Percentiles rank a stretch among this genome's conserved stretches.
These are phyloP conservation scores for Podospora conica DNA, from an alignment of 495 filamentous ascomycete species.

Conservation along the genomic window DNA sequence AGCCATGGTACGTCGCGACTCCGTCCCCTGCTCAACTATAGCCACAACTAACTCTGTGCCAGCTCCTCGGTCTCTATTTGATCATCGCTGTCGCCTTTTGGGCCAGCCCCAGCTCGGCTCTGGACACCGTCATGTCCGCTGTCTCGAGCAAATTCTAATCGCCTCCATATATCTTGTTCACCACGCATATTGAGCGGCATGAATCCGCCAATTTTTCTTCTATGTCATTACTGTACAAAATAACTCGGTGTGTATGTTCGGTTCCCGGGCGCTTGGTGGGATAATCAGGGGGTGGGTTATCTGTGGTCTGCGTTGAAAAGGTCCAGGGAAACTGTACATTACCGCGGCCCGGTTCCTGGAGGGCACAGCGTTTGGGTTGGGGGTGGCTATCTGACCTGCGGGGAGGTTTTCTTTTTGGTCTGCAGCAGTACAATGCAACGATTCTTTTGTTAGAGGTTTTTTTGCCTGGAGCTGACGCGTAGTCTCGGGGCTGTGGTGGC, in stretches of 20 bases:
- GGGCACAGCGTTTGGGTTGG: not conserved
- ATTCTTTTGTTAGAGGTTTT: not conserved
- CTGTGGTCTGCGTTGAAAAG: not conserved
- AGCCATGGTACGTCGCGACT: conserved; percentile 61
- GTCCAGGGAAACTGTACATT: not conserved
- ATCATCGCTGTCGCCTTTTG: conserved; percentile 89
- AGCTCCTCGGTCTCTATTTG: conserved; percentile 56
- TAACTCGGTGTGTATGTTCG: not conserved
- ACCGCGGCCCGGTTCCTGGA: not conserved
- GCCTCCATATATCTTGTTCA: not conserved
- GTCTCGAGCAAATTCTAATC: not conserved
- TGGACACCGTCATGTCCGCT: conserved; percentile 14
- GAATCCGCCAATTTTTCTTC: not conserved
- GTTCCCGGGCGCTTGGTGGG: not conserved
- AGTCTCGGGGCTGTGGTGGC: too few relatives aligned
- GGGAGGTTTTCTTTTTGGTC: not conserved
- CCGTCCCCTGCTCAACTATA: not conserved
- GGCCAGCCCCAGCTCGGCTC: conserved; percentile 69
- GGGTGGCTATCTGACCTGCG: not conserved
- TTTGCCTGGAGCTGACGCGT: not conserved
- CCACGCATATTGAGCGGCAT: not conserved
- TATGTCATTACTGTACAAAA: not conserved
- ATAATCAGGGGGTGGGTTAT: not conserved
- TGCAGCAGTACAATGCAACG: not conserved
- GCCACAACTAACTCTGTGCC: not conserved